phyloP scores from a whole-genome alignment of 1,284 basidiomycete species.

The Ceratobasidium theobromae region DNA sequence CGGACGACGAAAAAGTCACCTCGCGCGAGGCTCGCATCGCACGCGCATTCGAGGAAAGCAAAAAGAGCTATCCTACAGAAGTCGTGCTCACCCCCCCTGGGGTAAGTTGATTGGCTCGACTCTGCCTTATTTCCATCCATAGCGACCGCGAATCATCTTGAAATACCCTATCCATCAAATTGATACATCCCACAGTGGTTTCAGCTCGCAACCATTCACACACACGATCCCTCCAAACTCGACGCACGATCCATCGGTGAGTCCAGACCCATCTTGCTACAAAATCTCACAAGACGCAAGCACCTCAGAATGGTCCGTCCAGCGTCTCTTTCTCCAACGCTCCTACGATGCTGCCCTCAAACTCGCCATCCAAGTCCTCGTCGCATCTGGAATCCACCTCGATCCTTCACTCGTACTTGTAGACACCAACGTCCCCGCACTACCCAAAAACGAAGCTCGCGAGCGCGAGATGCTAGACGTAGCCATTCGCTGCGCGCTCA shows the following conservation, averaged over 20 bases:
- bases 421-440: background rate
- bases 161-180: background rate
- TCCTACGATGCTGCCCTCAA: conserved; percentile 30
- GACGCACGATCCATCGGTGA: conserved; percentile 23
- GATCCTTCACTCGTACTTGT: background rate
- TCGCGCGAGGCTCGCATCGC: conserved; percentile 36
- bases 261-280: background rate
- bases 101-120: conserved; percentile 28
- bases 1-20: conserved; percentile 27
- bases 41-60: conserved; percentile 36
- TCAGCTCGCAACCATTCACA: conserved; percentile 8
- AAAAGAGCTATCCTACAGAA: conserved; percentile 35
- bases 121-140: conserved; percentile 3
- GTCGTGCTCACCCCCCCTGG: conserved; percentile 33
- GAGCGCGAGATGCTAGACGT: conserved; percentile 35
- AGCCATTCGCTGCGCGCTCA: conserved; percentile 35
- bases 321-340: conserved; percentile 34
- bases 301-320: conserved; percentile 34
- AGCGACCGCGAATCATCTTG: background rate
- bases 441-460: conserved; percentile 28
- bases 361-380: conserved; percentile 30
- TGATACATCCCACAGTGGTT: conserved; percentile 22
- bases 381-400: conserved; percentile 4
- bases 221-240: conserved; percentile 7
- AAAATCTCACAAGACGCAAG: background rate